Evolutionary conservation across 257 asterid species (phyloP).

Genomic region (Fraxinus pennsylvanica): DNA sequence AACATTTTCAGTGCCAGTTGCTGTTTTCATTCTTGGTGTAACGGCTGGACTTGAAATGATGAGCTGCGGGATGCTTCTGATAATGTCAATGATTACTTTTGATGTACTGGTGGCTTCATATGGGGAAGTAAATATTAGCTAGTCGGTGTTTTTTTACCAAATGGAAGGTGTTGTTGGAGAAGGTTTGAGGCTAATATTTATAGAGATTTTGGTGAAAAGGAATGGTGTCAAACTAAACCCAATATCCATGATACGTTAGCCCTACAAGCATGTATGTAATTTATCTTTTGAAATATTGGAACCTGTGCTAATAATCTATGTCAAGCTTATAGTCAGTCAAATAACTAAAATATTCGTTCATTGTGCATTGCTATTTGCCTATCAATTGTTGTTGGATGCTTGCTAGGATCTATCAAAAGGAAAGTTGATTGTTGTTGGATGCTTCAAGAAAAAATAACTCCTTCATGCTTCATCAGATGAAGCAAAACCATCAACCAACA

Average conservation of each 20-base stretch:
- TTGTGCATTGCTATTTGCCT: no score
- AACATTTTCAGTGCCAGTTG: conserved; percentile 87
- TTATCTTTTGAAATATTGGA: background rate
- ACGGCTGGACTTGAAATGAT: conserved; percentile 92
- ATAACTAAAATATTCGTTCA: no score
- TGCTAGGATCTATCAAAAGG: no score
- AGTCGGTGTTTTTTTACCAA: conserved; percentile 91
- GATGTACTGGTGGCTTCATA: conserved; percentile 51
- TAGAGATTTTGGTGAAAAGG: conserved; percentile 91
- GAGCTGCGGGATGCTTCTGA: conserved; percentile 89
- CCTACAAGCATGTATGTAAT: conserved; percentile 76
- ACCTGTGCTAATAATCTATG: background rate
- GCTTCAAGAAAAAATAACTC: no score
- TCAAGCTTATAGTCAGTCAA: no score
- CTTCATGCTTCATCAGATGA: no score
- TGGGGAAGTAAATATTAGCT: conserved; percentile 68
- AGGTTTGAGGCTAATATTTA: conserved; percentile 88
- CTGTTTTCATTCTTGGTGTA: conserved; percentile 92
- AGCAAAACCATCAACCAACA: no score
- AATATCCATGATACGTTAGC: conserved; percentile 91
- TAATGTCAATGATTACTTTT: conserved; percentile 89
- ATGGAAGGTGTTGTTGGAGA: conserved; percentile 99
- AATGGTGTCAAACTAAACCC: conserved; percentile 94
- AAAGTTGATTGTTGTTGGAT: no score
- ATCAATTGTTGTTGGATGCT: no score